Conservation (phyloP, 768 basidiomycete genomes). For the Clitopilus hobsonii region DNA sequence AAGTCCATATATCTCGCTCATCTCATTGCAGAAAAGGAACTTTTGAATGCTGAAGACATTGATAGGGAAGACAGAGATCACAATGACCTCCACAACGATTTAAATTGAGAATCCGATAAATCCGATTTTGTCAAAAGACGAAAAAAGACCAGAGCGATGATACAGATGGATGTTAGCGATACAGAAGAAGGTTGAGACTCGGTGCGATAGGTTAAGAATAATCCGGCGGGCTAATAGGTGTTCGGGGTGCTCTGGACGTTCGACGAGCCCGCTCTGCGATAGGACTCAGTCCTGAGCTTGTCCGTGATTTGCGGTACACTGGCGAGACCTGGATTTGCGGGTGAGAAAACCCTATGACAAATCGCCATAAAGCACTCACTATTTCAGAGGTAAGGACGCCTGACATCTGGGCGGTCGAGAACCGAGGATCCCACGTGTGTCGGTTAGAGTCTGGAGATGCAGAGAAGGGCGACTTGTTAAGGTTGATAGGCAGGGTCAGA, state of each 20-base stretch:
- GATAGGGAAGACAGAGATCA: neutral
- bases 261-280: neutral
- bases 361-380: neutral
- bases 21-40: too few relatives aligned
- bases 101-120: too few relatives aligned
- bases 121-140: too few relatives aligned
- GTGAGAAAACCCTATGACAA: neutral
- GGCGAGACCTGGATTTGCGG: neutral
- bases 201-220: neutral
- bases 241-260: too few relatives aligned
- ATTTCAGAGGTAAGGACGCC: neutral
- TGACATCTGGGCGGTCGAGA: neutral
- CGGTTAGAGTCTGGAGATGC: neutral
- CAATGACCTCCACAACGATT: neutral
- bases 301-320: too few relatives aligned
- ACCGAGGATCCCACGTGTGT: neutral
- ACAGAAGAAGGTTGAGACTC: too few relatives aligned
- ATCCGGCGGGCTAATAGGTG: neutral
- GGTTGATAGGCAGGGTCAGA: neutral
- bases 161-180: too few relatives aligned
- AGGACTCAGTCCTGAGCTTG: neutral
- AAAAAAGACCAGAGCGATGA: neutral
- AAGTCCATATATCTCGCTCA: too few relatives aligned
- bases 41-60: too few relatives aligned
- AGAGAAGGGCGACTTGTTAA: neutral